A percentile compares a stretch with the other conserved stretches of the same genome.
These are phyloP conservation scores for Solanum medicagineum DNA, from an alignment of 257 asterid genomes.

Conservation along the genomic window DNA sequence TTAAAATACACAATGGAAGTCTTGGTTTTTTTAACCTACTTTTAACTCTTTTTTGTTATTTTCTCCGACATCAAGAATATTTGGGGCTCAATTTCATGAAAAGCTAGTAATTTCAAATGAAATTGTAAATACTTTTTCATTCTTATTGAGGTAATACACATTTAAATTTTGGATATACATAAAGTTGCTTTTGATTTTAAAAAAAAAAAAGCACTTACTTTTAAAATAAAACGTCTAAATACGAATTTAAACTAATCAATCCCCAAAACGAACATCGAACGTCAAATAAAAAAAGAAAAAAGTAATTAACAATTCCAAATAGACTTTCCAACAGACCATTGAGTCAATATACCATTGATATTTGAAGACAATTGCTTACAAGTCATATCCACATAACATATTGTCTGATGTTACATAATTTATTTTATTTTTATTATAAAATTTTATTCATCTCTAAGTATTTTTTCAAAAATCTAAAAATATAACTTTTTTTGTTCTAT, in stretches of 20 bases:
- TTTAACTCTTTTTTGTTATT: not conserved
- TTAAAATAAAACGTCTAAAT: too few relatives aligned
- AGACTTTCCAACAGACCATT: constrained; percentile 12
- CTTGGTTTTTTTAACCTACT: not conserved
- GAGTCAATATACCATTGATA: constrained; percentile 38
- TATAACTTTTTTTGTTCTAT: too few relatives aligned
- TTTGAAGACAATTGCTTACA: constrained; percentile 36
- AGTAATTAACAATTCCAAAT: constrained; percentile 5
- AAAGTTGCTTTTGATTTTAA: too few relatives aligned
- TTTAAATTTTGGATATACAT: too few relatives aligned
- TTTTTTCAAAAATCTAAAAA: too few relatives aligned
- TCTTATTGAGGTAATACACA: too few relatives aligned
- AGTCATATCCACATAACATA: constrained; percentile 8
- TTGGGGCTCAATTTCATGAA: not conserved
- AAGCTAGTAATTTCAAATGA: not conserved
- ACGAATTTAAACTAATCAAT: too few relatives aligned
- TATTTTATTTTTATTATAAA: too few relatives aligned
- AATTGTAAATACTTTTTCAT: too few relatives aligned
- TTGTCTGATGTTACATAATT: not conserved
- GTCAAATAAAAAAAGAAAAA: not conserved
- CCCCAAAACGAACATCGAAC: too few relatives aligned
- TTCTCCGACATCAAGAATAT: not conserved
- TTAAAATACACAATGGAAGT: not conserved
- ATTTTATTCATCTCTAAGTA: too few relatives aligned
- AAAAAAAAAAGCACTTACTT: not conserved